Evolutionary conservation across 2,329 filamentous ascomycete species (phyloP).

Genomic region (Chrysosporium queenslandicum): DNA sequence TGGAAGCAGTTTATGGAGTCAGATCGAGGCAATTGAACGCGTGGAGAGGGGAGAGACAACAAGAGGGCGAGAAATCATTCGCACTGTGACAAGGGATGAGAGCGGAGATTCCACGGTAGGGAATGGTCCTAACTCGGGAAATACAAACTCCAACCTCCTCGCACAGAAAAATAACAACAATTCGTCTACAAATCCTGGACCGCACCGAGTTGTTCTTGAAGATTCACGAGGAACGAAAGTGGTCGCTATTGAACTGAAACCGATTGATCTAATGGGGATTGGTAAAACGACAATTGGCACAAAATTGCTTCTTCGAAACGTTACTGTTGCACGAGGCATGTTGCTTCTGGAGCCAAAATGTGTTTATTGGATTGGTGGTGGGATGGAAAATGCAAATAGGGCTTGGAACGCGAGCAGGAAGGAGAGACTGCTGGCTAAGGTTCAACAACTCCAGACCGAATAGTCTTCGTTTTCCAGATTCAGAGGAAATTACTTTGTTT

Average conservation of each 20-base stretch:
- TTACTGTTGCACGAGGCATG: slow-evolving; percentile 60
- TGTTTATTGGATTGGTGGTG: slow-evolving; percentile 72
- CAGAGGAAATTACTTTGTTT: not conserved
- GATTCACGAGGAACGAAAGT: slow-evolving; percentile 61
- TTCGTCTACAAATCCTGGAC: slow-evolving; percentile 36
- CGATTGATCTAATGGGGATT: slow-evolving; percentile 56
- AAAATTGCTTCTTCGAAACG: slow-evolving; percentile 64
- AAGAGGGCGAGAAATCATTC: slow-evolving; percentile 69
- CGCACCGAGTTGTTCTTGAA: slow-evolving; percentile 73
- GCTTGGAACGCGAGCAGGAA: slow-evolving; percentile 66
- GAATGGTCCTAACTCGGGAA: not conserved
- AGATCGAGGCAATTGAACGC: slow-evolving; percentile 61
- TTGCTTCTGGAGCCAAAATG: slow-evolving; percentile 63
- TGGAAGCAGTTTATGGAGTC: slow-evolving; percentile 67
- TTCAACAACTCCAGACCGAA: slow-evolving; percentile 28
- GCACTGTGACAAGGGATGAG: slow-evolving; percentile 52
- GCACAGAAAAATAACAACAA: not conserved
- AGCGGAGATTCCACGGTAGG: slow-evolving; percentile 21
- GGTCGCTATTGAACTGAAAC: slow-evolving; percentile 61
- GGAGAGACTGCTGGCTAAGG: slow-evolving; percentile 53
- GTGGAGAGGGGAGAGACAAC: slow-evolving; percentile 43
- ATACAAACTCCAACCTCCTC: slow-evolving; percentile 13
- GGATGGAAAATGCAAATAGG: slow-evolving; percentile 70
- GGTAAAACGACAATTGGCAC: slow-evolving; percentile 58
- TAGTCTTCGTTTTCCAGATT: not conserved